Evolutionary conservation across 176 grass and related monocot species (phyloP).

Genomic region (Ensete ventricosum): DNA sequence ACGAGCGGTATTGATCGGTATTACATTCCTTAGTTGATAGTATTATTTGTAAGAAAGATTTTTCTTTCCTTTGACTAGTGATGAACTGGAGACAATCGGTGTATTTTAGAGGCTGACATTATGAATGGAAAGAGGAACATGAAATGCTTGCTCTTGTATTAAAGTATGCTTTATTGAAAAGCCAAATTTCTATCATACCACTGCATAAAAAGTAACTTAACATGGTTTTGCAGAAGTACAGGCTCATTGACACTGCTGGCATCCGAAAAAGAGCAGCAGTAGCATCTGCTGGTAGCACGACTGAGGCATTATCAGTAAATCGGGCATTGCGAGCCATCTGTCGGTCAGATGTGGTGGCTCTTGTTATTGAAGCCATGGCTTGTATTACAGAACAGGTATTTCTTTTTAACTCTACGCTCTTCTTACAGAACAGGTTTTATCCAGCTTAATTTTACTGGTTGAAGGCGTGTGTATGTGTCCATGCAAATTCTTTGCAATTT

Average conservation of each 20-base stretch:
- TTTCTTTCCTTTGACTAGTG: neutral
- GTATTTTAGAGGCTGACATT: neutral
- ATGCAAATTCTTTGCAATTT: neutral
- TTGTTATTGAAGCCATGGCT: constrained; percentile 81
- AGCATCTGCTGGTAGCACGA: constrained; percentile 81
- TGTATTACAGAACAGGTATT: constrained; percentile 89
- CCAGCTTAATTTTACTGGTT: neutral
- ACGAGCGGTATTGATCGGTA: too few relatives aligned
- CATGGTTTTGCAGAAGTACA: constrained; percentile 67
- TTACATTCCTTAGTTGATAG: neutral
- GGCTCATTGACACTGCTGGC: constrained; percentile 91
- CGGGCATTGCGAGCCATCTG: constrained; percentile 82
- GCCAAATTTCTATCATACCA: neutral
- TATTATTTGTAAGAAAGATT: neutral
- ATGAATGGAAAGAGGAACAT: neutral
- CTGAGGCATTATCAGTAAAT: constrained; percentile 80
- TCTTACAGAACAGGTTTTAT: neutral
- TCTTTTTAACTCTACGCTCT: constrained; percentile 8
- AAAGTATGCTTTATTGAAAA: neutral
- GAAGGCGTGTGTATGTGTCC: neutral
- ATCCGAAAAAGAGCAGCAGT: constrained; percentile 77
- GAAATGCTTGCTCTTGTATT: neutral
- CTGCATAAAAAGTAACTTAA: constrained; percentile 7
- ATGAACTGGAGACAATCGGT: neutral
- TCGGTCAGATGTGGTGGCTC: constrained; percentile 83